phyloP scores from a whole-genome alignment of 495 filamentous ascomycete species.

The Mycothermus thermophilus region DNA sequence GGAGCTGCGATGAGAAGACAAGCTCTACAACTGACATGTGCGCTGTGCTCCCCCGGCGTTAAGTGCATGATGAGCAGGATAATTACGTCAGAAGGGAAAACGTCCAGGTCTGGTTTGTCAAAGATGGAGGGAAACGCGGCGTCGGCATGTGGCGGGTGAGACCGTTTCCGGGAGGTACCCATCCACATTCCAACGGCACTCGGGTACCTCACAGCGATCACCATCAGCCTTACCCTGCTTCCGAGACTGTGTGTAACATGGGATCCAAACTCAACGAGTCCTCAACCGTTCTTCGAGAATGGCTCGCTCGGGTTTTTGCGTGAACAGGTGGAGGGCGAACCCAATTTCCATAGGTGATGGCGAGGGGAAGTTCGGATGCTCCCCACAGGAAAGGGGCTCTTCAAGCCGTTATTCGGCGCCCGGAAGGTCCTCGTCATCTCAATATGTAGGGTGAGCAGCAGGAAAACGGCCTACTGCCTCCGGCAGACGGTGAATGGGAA shows the following conservation, averaged over 20 bases:
- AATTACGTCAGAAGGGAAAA: too few species aligned
- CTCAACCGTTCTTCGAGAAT: slow-evolving; percentile 8
- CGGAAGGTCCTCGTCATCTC: too few species aligned
- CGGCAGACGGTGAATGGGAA: slow-evolving; percentile 1
- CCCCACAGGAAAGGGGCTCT: too few species aligned
- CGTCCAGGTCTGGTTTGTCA: background rate
- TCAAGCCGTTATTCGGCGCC: too few species aligned
- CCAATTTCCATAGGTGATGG: too few species aligned
- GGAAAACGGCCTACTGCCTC: slow-evolving; percentile 8
- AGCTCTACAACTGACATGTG: background rate
- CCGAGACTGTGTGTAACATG: slow-evolving; percentile 4
- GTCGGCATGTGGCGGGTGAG: slow-evolving; percentile 3
- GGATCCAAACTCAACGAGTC: slow-evolving; percentile 2
- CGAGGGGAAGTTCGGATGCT: too few species aligned
- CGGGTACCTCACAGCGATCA: slow-evolving; percentile 5
- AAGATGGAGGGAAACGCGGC: slow-evolving; percentile 4
- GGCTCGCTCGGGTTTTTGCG: slow-evolving; percentile 11
- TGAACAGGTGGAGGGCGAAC: slow-evolving; percentile 15
- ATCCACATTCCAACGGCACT: slow-evolving; percentile 11
- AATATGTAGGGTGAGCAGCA: too few species aligned
- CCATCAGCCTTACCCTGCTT: slow-evolving; percentile 1
- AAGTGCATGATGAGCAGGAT: too few species aligned
- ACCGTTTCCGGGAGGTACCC: slow-evolving; percentile 16
- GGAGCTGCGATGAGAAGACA: too few species aligned
- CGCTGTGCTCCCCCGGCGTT: background rate